Evolutionary conservation across 768 basidiomycete species (phyloP).

Genomic region (Psilocybe azurescens): DNA sequence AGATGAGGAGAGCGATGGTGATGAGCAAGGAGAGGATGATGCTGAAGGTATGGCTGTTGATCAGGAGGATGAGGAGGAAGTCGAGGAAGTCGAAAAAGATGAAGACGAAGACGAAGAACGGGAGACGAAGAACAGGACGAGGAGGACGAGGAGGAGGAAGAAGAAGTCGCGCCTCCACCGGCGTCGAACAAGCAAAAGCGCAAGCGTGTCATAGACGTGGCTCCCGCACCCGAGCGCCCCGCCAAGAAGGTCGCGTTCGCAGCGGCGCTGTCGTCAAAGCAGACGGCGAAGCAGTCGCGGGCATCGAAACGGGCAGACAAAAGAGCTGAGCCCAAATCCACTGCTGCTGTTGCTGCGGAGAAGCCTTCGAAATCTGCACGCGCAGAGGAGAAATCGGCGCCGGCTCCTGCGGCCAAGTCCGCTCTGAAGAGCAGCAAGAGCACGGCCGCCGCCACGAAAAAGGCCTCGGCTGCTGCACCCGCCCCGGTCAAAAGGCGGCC

Average conservation of each 20-base stretch:
- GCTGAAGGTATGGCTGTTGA: constrained; percentile 41
- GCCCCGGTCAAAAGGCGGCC: constrained; percentile 34
- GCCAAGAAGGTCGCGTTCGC: constrained; percentile 63
- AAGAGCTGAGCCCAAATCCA: constrained; percentile 5
- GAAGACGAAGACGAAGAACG: constrained; percentile 39
- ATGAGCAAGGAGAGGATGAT: constrained; percentile 35
- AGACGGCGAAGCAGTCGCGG: constrained; percentile 16
- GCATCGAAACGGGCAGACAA: constrained; percentile 21
- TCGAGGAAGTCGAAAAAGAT: constrained; percentile 43
- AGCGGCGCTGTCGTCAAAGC: constrained; percentile 26
- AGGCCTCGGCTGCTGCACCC: background rate
- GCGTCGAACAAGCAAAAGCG: constrained; percentile 50
- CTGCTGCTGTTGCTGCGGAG: constrained; percentile 1
- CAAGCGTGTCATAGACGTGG: constrained; percentile 38
- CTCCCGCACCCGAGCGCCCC: constrained; percentile 32
- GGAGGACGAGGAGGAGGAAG: constrained; percentile 34
- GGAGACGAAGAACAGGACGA: constrained; percentile 29
- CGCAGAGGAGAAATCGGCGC: constrained; percentile 13
- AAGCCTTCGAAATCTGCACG: constrained; percentile 31
- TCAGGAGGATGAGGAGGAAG: constrained; percentile 44
- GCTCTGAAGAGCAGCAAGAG: constrained; percentile 19
- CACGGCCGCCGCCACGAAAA: background rate
- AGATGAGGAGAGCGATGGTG: constrained; percentile 38
- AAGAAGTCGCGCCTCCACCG: constrained; percentile 34
- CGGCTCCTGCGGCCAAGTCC: constrained; percentile 4